Evolutionary conservation across 2,329 filamentous ascomycete species (phyloP), one percentile per base, ranked within the genome.

Genomic region (Calonectria ilicicola): DNA sequence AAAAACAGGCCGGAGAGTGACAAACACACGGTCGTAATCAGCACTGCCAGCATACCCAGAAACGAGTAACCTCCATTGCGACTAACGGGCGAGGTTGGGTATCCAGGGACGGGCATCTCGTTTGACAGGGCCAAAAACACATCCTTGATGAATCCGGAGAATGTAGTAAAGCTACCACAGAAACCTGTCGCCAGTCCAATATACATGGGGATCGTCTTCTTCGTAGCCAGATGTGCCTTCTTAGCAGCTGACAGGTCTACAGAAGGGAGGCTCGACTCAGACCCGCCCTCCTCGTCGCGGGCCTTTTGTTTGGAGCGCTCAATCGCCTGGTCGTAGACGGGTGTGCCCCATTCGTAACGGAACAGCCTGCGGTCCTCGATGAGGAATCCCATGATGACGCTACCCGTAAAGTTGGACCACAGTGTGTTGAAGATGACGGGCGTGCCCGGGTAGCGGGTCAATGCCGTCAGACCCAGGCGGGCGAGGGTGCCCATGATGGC

Each of bases 131-230:
- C 93, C 26, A 98, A 88, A 81, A 97, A 98, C 17, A 89, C 84
- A 78, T 98, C 96, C 8, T 94, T 90, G 58, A 96, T 92, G 81
- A 98, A 97, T 23, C 93, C 92, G 0, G 95, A 98, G 83, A 98
- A 98, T 12, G 93, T 96, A 0, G 96, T 98, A 80, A 97, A 94
- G 76, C 94, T 96, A 74, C 96, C 95, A 79, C 95, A 98, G 83
- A 97, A 97, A 14, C 94, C 96, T 0, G 94, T 98, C 0, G 94
- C 91, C 7, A 98, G 90, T 64, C 94, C 96, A 71, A 98, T 93
- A 81, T 97, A 98, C 0, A 98, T 87, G 0, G 96, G 96, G 32
- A 98, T 93, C 0, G 94, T 94, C 86, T 97, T 98, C 82, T 98
- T 98, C 32, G 87, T 85, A 6, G 91, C 87, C 44, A 89, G 82